Evolutionary conservation across 495 filamentous ascomycete species (phyloP).

Genomic region (Annulohypoxylon nitens): DNA sequence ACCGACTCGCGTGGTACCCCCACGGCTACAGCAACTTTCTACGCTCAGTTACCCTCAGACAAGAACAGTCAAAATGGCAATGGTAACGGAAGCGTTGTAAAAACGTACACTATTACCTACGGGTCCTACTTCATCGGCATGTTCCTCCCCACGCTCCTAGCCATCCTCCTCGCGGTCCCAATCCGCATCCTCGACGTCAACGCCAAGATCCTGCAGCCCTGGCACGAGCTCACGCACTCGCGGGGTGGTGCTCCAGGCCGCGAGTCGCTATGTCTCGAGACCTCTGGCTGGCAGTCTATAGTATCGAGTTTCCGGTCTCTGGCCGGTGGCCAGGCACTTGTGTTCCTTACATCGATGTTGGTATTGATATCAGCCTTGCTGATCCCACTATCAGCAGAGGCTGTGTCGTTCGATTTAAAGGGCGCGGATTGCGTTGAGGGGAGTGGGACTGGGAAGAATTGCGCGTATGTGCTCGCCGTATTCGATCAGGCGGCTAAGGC

Average conservation of each 20-base stretch:
- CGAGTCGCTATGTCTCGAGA: slow-evolving; percentile 51
- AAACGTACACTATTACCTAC: slow-evolving; percentile 43
- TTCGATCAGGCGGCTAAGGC: slow-evolving; percentile 49
- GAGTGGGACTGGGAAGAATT: slow-evolving; percentile 45
- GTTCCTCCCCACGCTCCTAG: slow-evolving; percentile 53
- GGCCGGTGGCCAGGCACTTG: slow-evolving; percentile 46
- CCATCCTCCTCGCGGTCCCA: slow-evolving; percentile 51
- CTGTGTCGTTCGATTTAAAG: slow-evolving; percentile 51
- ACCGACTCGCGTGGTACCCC: slow-evolving; percentile 48
- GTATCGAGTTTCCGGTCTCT: slow-evolving; percentile 44
- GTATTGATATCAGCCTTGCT: slow-evolving; percentile 49
- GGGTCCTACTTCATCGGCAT: slow-evolving; percentile 54
- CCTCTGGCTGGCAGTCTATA: slow-evolving; percentile 46
- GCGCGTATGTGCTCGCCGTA: slow-evolving; percentile 54
- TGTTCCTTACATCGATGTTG: slow-evolving; percentile 49
- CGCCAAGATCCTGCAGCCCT: slow-evolving; percentile 55
- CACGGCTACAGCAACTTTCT: slow-evolving; percentile 50
- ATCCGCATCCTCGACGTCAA: slow-evolving; percentile 54
- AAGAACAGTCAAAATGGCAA: neutral
- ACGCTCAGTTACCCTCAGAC: slow-evolving; percentile 38
- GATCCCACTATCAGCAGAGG: slow-evolving; percentile 53
- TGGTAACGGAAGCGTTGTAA: slow-evolving; percentile 8
- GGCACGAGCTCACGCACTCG: slow-evolving; percentile 51
- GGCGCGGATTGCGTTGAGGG: slow-evolving; percentile 46
- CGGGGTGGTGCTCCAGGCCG: slow-evolving; percentile 45